Conservation (phyloP, 305 asterid species). For the Petunia hybrid region DNA sequence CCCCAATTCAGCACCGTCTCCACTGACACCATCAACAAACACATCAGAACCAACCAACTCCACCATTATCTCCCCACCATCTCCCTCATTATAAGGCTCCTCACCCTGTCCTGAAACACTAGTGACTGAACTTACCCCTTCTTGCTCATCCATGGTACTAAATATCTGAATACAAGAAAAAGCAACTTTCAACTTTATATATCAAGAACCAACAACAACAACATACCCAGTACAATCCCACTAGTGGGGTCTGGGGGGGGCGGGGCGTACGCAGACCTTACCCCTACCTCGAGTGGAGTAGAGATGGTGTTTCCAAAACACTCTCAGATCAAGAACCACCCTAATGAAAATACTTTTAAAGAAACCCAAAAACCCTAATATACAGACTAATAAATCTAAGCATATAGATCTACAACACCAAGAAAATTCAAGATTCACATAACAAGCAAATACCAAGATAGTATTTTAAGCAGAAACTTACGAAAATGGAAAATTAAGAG, state of each 20-base stretch:
- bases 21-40: constrained; percentile 74
- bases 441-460: constrained; percentile 32
- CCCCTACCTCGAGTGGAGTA: no score
- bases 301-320: neutral
- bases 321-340: constrained; percentile 29
- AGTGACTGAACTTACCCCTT: constrained; percentile 54
- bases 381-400: constrained; percentile 37
- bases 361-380: constrained; percentile 47
- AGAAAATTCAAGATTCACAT: constrained; percentile 22
- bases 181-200: constrained; percentile 45
- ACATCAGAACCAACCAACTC: constrained; percentile 85
- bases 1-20: constrained; percentile 39
- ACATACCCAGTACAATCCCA: no score
- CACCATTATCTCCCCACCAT: constrained; percentile 75
- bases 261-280: no score
- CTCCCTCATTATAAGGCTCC: constrained; percentile 52
- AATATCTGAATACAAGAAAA: constrained; percentile 46
- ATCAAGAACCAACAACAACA: neutral
- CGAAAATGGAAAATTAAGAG: constrained; percentile 19
- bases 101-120: constrained; percentile 46
- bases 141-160: constrained; percentile 67
- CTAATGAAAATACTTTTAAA: constrained; percentile 21
- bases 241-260: no score
- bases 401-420: constrained; percentile 34
- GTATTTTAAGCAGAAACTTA: constrained; percentile 13